Evolutionary conservation across 495 filamentous ascomycete genomes (phyloP).

Genomic region (Penicillium alfredii): DNA sequence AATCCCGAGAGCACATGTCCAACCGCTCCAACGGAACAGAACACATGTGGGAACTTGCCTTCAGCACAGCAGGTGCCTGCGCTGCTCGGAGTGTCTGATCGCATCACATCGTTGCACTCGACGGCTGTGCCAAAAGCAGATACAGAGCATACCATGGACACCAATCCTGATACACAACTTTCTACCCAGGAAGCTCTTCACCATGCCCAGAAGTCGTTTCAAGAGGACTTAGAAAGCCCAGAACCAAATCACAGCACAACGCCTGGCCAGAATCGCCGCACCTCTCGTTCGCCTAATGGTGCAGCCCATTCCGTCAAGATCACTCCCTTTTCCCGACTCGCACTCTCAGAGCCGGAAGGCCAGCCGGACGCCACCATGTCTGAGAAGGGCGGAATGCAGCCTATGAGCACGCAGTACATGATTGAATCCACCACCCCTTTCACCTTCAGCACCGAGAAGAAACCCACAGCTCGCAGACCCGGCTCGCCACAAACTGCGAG

Average conservation of each 20-base stretch:
- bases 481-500: slow-evolving; percentile 7
- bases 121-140: slow-evolving; percentile 24
- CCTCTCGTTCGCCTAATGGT: slow-evolving; percentile 7
- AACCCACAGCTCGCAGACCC: slow-evolving; percentile 12
- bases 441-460: slow-evolving; percentile 40
- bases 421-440: slow-evolving; percentile 47
- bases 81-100: slow-evolving; percentile 24
- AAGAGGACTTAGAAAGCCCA: slow-evolving; percentile 38
- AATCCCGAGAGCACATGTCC: slow-evolving; percentile 2
- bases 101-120: slow-evolving; percentile 36
- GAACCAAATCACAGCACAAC: slow-evolving; percentile 9
- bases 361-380: slow-evolving; percentile 1
- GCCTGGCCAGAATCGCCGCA: slow-evolving; percentile 14
- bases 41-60: slow-evolving; percentile 32
- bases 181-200: slow-evolving; percentile 47
- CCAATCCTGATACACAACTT: slow-evolving; percentile 31
- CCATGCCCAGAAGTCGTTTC: slow-evolving; percentile 43
- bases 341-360: slow-evolving; percentile 3
- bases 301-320: slow-evolving; percentile 24
- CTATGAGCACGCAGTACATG: slow-evolving; percentile 46
- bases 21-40: slow-evolving; percentile 10
- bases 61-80: slow-evolving; percentile 33
- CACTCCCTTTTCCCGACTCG: slow-evolving; percentile 30
- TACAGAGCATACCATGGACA: slow-evolving; percentile 14
- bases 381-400: slow-evolving; percentile 17